Evolutionary conservation across 2,329 filamentous ascomycete genomes (phyloP).

Genomic region (Passalora sequoiae): DNA sequence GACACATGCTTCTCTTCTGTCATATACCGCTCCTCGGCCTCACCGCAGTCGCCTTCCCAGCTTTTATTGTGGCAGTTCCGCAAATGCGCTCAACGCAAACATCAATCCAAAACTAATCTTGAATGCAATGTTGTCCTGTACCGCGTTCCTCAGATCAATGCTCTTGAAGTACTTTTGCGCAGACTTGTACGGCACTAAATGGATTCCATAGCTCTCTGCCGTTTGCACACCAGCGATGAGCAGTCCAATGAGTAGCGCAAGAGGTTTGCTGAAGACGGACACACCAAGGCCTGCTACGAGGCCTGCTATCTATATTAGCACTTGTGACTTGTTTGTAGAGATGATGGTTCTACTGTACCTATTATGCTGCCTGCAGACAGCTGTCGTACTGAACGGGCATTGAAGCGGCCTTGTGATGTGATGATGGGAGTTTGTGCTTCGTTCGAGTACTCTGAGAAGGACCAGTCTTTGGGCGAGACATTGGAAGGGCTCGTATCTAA

Average conservation of each 20-base stretch:
- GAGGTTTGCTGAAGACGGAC: conserved; percentile 64
- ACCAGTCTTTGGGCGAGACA: conserved; percentile 36
- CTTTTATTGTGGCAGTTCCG: conserved; percentile 38
- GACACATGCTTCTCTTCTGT: too few relatives aligned
- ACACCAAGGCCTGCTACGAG: conserved; percentile 61
- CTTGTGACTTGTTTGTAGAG: not conserved
- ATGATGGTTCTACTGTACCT: conserved; percentile 27
- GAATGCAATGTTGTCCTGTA: conserved; percentile 58
- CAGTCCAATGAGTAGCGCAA: conserved; percentile 63
- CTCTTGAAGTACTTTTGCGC: conserved; percentile 49
- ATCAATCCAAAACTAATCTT: conserved; percentile 67
- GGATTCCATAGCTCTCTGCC: conserved; percentile 49
- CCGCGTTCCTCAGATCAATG: conserved; percentile 47
- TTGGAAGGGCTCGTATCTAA: conserved; percentile 33
- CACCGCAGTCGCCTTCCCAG: too few relatives aligned
- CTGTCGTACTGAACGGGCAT: conserved; percentile 41
- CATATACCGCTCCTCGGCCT: too few relatives aligned
- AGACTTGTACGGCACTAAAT: conserved; percentile 45
- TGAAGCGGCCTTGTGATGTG: conserved; percentile 37
- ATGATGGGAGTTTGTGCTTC: conserved; percentile 38
- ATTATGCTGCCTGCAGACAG: conserved; percentile 45
- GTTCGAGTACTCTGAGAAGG: conserved; percentile 35
- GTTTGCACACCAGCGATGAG: conserved; percentile 58
- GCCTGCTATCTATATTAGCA: conserved; percentile 39
- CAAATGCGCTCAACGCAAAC: conserved; percentile 66